Percentiles rank a stretch among this genome's conserved stretches.
Conservation (phyloP, 148 eudicot species). For the Vaccinium darrowii region DNA sequence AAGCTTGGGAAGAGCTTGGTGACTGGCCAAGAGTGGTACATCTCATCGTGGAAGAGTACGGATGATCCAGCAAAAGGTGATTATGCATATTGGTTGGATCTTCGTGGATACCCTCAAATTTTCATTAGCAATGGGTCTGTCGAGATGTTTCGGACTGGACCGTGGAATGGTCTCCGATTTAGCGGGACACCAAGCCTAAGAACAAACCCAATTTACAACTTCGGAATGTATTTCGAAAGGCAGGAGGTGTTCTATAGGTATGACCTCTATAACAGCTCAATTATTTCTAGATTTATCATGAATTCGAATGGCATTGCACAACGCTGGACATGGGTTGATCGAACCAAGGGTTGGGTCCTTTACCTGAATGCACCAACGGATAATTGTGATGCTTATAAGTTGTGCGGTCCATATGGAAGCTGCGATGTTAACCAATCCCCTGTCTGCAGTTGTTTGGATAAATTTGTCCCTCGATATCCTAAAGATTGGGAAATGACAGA, state of each 20-base stretch:
- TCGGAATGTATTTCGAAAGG: not conserved
- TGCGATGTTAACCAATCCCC: constrained; percentile 6
- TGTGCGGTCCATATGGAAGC: constrained; percentile 10
- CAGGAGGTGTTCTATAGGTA: no score
- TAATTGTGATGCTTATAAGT: constrained; percentile 2
- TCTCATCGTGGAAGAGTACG: constrained; percentile 17
- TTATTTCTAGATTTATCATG: not conserved
- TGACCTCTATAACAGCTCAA: no score
- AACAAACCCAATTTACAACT: not conserved
- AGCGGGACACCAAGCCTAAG: constrained; percentile 12
- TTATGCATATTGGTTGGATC: constrained; percentile 14
- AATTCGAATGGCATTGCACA: not conserved
- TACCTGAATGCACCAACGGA: not conserved
- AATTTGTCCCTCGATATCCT: not conserved
- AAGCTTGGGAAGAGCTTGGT: no score
- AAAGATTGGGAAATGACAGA: not conserved
- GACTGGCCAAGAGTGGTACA: constrained; percentile 15
- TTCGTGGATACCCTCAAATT: constrained; percentile 16
- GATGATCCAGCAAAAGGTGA: constrained; percentile 15
- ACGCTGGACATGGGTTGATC: constrained; percentile 14
- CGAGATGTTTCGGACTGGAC: not conserved
- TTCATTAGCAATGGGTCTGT: not conserved
- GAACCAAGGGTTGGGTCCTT: not conserved
- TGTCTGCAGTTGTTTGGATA: not conserved
- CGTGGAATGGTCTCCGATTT: constrained; percentile 21